Percentiles rank a stretch among this genome's conserved stretches.
Conservation (phyloP, 1,284 basidiomycete species). For the Melampsora larici-populina region DNA sequence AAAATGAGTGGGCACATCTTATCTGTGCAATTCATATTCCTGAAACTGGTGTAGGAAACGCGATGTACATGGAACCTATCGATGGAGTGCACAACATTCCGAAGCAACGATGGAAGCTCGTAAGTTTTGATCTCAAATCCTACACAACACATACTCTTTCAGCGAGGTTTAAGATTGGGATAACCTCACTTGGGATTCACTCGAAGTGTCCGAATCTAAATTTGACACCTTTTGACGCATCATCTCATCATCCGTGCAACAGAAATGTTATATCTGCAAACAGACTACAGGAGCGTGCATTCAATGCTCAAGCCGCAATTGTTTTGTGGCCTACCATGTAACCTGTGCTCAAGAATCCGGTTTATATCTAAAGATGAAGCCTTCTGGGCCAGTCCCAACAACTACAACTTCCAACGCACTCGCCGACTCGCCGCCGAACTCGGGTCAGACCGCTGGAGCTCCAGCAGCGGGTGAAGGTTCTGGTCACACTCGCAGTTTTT, state of each 20-base stretch:
- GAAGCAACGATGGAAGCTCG: slow-evolving; percentile 90
- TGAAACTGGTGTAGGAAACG: slow-evolving; percentile 87
- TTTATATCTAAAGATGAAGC: slow-evolving; percentile 62
- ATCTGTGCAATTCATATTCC: slow-evolving; percentile 98
- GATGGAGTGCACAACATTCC: slow-evolving; percentile 83
- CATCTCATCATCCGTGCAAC: slow-evolving; percentile 48
- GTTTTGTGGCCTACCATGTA: slow-evolving; percentile 90
- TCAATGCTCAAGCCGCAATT: slow-evolving; percentile 86
- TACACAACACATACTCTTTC: background rate
- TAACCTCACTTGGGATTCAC: background rate
- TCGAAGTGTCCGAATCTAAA: background rate
- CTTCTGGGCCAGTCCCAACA: slow-evolving; percentile 22
- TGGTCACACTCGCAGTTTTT: slow-evolving; percentile 66
- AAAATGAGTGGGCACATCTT: slow-evolving; percentile 92
- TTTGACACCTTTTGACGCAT: background rate
- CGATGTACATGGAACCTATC: slow-evolving; percentile 98
- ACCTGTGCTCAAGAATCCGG: slow-evolving; percentile 88
- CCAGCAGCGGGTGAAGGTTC: slow-evolving; percentile 13
- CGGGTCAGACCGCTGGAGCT: slow-evolving; percentile 1
- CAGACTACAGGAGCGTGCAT: slow-evolving; percentile 85
- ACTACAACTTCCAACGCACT: slow-evolving; percentile 10
- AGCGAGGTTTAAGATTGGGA: no score
- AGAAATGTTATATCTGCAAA: slow-evolving; percentile 83
- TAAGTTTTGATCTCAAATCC: slow-evolving; percentile 57
- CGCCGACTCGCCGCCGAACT: background rate